A percentile compares a stretch with the other conserved stretches of the same genome.
Conservation (phyloP, 179 eudicot species). For the Corrigiola litoralis region DNA sequence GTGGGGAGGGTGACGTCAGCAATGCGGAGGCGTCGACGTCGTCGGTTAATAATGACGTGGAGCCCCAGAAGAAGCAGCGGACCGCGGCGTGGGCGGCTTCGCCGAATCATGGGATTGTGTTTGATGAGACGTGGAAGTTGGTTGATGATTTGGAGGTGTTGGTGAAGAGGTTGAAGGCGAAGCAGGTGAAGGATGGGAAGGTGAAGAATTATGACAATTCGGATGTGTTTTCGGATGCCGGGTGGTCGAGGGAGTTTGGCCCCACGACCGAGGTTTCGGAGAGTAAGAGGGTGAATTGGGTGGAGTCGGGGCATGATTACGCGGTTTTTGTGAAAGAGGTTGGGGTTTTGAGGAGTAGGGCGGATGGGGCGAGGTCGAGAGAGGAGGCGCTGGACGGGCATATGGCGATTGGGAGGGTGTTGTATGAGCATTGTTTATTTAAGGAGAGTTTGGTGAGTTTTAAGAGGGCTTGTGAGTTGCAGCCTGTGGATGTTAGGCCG, state of each 20-base stretch:
- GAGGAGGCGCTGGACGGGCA: constrained; percentile 96
- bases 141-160: constrained; percentile 84
- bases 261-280: constrained; percentile 54
- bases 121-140: constrained; percentile 86
- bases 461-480: constrained; percentile 83
- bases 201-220: constrained; percentile 45
- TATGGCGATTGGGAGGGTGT: constrained; percentile 86
- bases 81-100: constrained; percentile 88
- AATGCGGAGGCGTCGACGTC: constrained; percentile 50
- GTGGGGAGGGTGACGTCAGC: constrained; percentile 11
- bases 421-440: constrained; percentile 68
- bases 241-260: constrained; percentile 93
- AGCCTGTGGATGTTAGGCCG: constrained; percentile 83
- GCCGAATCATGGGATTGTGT: constrained; percentile 79
- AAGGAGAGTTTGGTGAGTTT: constrained; percentile 80
- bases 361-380: constrained; percentile 78
- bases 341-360: constrained; percentile 66
- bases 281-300: constrained; percentile 70
- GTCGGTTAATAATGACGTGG: constrained; percentile 48
- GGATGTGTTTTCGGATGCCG: constrained; percentile 72
- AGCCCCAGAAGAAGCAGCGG: constrained; percentile 68
- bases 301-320: constrained; percentile 68
- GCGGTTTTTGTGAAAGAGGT: constrained; percentile 66
- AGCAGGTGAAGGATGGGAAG: constrained; percentile 64
- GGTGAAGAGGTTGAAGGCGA: constrained; percentile 62